Evolutionary conservation across 2,329 filamentous ascomycete species (phyloP).

Genomic region (Stagonosporopsis chrysanthemi): DNA sequence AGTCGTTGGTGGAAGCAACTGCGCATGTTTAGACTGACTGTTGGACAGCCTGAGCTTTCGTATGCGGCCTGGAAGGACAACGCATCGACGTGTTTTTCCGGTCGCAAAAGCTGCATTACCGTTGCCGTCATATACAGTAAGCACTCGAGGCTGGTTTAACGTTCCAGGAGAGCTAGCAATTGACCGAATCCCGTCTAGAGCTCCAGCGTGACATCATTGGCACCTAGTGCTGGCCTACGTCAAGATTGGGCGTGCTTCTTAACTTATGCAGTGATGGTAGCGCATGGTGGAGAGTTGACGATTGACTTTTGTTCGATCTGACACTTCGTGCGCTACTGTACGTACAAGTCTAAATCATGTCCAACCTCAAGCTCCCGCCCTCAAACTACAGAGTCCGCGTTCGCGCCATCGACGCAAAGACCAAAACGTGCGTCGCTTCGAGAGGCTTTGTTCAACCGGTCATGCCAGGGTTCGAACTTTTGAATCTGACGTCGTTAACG

Average conservation of each 20-base stretch:
- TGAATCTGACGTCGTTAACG: slow-evolving; percentile 4
- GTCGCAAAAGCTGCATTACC: background rate
- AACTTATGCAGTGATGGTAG: background rate
- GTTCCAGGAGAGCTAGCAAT: background rate
- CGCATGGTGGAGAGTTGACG: too few relatives aligned
- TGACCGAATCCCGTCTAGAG: background rate
- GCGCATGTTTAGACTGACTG: background rate
- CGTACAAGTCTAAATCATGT: background rate
- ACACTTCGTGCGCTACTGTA: too few relatives aligned
- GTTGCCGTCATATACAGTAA: background rate
- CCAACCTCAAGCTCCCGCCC: background rate
- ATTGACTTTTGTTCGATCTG: too few relatives aligned
- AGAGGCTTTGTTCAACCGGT: background rate
- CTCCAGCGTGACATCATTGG: background rate
- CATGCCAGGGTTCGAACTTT: background rate
- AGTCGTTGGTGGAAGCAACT: background rate
- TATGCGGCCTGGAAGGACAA: background rate
- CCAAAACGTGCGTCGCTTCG: background rate
- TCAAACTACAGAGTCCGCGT: background rate
- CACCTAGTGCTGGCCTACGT: background rate
- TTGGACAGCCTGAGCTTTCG: background rate
- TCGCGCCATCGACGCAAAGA: background rate
- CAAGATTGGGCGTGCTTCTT: background rate
- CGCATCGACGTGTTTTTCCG: background rate
- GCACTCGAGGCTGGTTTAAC: too few relatives aligned